Conservation (phyloP, 208 protist genomes). For the Leishmania lainsoni region DNA sequence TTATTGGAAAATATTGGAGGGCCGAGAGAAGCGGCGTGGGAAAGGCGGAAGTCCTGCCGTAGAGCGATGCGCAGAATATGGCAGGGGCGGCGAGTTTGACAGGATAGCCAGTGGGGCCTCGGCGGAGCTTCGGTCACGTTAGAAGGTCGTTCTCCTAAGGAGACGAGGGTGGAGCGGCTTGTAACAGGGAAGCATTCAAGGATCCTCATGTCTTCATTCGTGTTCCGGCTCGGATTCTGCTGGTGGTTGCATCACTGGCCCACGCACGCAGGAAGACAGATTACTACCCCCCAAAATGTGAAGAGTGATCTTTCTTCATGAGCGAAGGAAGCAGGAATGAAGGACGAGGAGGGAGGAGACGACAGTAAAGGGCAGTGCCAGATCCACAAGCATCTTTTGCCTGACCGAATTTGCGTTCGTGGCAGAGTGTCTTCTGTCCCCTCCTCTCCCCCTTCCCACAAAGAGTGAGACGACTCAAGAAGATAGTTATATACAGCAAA, state of each 20-base stretch:
- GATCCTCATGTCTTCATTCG: neutral
- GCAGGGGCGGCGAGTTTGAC: neutral
- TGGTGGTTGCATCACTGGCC: neutral
- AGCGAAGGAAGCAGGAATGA: neutral
- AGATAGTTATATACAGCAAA: neutral
- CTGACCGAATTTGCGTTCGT: neutral
- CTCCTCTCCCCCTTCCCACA: too few relatives aligned
- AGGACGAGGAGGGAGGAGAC: neutral
- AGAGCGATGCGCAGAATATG: neutral
- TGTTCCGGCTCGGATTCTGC: neutral
- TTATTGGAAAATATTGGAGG: neutral
- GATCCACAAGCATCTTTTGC: neutral
- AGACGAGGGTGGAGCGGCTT: neutral
- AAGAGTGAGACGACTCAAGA: too few relatives aligned
- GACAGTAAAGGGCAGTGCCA: neutral
- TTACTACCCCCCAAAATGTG: neutral
- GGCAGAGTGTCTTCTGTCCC: neutral
- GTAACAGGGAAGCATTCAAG: neutral
- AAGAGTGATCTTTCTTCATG: neutral
- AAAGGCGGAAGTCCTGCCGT: neutral
- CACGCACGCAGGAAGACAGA: neutral
- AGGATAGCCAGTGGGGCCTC: neutral
- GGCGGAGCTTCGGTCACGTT: neutral
- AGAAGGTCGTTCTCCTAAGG: neutral
- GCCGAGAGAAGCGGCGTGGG: neutral